Evolutionary conservation across 2,329 filamentous ascomycete genomes (phyloP).

Genomic region (Aureobasidium sp.): DNA sequence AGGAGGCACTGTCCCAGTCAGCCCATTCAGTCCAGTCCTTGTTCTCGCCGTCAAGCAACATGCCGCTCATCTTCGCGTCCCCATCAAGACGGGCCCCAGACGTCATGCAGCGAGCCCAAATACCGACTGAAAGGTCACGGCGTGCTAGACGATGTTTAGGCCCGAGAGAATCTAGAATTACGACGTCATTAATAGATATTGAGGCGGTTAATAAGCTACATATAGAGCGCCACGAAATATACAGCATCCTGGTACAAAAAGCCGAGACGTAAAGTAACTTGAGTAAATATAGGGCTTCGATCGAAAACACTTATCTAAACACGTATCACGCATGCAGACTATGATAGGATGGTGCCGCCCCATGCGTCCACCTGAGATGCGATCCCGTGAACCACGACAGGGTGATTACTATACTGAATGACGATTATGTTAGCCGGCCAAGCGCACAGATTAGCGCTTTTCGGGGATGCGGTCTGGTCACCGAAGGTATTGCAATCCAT

Average conservation of each 20-base stretch:
- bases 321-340: neutral
- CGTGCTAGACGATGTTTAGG: neutral
- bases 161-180: neutral
- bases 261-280: neutral
- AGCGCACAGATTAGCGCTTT: neutral
- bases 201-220: neutral
- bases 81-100: neutral
- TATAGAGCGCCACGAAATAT: conserved; percentile 1
- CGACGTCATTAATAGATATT: neutral
- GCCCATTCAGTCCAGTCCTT: neutral
- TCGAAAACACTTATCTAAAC: neutral
- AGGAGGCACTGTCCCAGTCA: neutral
- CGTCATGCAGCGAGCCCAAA: neutral
- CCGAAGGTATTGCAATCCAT: neutral
- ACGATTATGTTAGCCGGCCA: neutral
- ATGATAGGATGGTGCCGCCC: neutral
- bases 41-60: neutral
- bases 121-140: neutral
- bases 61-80: neutral
- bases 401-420: neutral
- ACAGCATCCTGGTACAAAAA: neutral
- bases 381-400: neutral
- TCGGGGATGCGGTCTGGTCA: neutral
- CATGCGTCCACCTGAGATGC: neutral
- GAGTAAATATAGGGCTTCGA: neutral